phyloP scores from a whole-genome alignment of 441 rosid genomes.

The Brassica hybrid region DNA sequence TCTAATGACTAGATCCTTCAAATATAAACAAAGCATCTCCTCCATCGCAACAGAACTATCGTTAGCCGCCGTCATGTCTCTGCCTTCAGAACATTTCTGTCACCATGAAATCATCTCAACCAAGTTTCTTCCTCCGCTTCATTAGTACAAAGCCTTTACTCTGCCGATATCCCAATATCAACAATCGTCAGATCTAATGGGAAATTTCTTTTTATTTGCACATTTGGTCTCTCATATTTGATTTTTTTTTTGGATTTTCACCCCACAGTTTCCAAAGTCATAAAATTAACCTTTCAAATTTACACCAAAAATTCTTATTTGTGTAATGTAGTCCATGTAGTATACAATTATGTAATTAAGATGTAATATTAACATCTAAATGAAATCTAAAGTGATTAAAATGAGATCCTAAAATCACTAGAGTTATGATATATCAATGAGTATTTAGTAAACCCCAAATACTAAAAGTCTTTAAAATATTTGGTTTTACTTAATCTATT shows the following conservation, averaged over 20 bases:
- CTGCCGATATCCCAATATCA: background rate
- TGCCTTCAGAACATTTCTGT: background rate
- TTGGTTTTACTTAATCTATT: too few relatives aligned
- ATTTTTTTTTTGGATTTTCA: background rate
- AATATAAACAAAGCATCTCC: background rate
- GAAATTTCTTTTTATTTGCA: background rate
- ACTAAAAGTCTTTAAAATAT: too few relatives aligned
- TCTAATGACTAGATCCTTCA: background rate
- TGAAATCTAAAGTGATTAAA: background rate
- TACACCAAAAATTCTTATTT: background rate
- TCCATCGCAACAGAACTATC: background rate
- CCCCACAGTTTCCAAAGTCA: background rate
- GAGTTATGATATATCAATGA: background rate
- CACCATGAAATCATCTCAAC: background rate
- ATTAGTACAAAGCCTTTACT: background rate
- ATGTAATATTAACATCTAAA: background rate
- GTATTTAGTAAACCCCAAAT: background rate
- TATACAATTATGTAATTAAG: background rate
- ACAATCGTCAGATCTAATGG: background rate
- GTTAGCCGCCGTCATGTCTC: background rate
- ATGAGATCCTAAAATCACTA: background rate
- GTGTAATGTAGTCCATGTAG: background rate
- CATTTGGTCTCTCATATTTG: background rate
- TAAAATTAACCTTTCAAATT: background rate
- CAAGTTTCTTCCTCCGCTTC: background rate